Evolutionary conservation across 2,329 filamentous ascomycete genomes (phyloP).

Genomic region (Aspergillus quadricinctus): DNA sequence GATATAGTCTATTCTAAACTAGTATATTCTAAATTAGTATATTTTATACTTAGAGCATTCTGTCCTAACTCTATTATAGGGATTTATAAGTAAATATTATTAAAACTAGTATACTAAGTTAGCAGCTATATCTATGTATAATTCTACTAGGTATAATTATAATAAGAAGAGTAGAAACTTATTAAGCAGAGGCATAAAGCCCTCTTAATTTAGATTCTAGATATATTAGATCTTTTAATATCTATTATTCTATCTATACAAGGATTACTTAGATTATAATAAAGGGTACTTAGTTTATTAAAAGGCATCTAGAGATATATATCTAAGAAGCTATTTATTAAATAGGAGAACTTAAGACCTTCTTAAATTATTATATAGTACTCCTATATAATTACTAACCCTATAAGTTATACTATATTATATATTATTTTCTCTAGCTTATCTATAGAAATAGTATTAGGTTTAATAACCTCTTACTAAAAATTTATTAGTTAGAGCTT

Average conservation of each 20-base stretch:
- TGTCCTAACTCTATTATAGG: too few relatives aligned
- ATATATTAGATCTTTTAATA: not conserved
- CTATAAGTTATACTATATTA: conserved; percentile 13
- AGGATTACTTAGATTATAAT: conserved; percentile 19
- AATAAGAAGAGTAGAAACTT: conserved; percentile 10
- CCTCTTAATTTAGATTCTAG: conserved; percentile 6
- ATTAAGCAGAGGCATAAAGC: conserved; percentile 18
- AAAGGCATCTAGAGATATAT: conserved; percentile 15
- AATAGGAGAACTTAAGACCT: conserved; percentile 22
- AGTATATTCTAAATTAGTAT: too few relatives aligned
- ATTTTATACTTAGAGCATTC: too few relatives aligned
- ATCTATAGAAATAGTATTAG: not conserved
- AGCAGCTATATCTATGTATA: too few relatives aligned
- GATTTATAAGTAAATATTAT: too few relatives aligned
- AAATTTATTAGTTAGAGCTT: conserved; percentile 9
- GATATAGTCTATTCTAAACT: too few relatives aligned
- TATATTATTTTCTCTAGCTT: conserved; percentile 11
- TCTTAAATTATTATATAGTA: conserved; percentile 24
- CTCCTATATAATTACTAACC: conserved; percentile 15
- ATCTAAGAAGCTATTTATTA: conserved; percentile 15
- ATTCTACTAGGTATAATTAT: conserved; percentile 17
- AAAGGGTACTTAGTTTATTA: conserved; percentile 15
- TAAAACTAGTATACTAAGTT: too few relatives aligned
- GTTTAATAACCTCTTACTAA: conserved; percentile 6
- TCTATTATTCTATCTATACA: not conserved